phyloP scores from a whole-genome alignment of 2,329 filamentous ascomycete genomes.

The Paraphaeosphaeria minitans region DNA sequence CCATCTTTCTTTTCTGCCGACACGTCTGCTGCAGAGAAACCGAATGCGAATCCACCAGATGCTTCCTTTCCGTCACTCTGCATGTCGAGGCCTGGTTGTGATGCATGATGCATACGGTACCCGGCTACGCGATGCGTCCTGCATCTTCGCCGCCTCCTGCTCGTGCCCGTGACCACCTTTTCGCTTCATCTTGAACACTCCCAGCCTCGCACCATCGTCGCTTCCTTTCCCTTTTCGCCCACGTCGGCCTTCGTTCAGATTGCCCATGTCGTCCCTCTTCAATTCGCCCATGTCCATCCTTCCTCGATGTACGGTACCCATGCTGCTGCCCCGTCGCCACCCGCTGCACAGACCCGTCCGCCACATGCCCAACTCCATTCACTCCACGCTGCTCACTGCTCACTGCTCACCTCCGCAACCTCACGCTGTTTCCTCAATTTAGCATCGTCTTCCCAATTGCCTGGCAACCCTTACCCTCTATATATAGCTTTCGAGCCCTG shows the following conservation, averaged over 20 bases:
- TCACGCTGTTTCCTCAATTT: not conserved
- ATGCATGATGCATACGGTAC: not conserved
- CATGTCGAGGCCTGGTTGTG: not conserved
- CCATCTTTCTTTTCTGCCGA: no score
- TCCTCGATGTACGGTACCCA: not conserved
- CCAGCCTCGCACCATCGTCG: not conserved
- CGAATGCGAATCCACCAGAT: not conserved
- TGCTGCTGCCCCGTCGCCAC: not conserved
- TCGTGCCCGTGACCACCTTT: not conserved
- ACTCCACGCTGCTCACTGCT: conserved; percentile 6
- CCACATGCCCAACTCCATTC: not conserved
- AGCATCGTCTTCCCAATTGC: conserved; percentile 1
- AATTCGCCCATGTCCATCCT: not conserved
- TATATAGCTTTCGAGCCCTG: not conserved
- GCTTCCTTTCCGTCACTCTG: not conserved
- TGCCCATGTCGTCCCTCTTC: not conserved
- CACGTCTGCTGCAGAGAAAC: not conserved
- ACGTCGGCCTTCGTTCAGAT: not conserved
- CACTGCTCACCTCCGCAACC: not conserved
- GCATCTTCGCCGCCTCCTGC: not conserved
- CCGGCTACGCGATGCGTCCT: conserved; percentile 2
- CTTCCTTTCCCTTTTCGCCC: not conserved
- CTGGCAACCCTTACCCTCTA: conserved; percentile 2
- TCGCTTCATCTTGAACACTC: not conserved
- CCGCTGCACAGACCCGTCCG: conserved; percentile 6